phyloP scores from a whole-genome alignment of 1,139 yeast genomes.

The Suhomyces choctaworum region DNA sequence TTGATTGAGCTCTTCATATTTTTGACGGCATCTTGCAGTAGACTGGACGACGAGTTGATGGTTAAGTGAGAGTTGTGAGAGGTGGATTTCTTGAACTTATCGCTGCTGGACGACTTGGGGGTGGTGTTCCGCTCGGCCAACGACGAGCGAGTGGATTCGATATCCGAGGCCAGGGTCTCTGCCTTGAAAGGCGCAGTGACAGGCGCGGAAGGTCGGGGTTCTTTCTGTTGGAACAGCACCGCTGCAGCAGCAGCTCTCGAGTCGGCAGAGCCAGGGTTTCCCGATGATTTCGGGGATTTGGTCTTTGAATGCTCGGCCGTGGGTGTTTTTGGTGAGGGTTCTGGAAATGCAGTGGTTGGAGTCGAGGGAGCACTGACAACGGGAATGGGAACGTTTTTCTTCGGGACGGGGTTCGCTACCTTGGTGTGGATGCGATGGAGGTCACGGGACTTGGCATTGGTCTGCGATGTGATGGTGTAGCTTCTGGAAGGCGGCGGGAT shows the following conservation, averaged over 20 bases:
- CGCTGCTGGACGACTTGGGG: constrained; percentile 3
- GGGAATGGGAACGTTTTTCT: constrained; percentile 1
- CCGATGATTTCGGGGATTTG: constrained; percentile 1
- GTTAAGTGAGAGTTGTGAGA: constrained; percentile 9
- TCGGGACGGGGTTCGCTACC: constrained; percentile 4
- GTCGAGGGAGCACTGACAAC: constrained; percentile 1
- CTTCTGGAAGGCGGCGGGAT: constrained; percentile 6
- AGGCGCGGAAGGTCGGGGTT: not conserved
- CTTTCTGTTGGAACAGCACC: too few relatives aligned
- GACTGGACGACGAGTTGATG: constrained; percentile 1
- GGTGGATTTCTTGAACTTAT: constrained; percentile 3
- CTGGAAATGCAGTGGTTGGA: not conserved
- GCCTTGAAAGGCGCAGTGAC: constrained; percentile 2
- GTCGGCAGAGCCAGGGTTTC: not conserved
- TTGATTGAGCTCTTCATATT: constrained; percentile 17
- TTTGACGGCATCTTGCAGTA: constrained; percentile 16
- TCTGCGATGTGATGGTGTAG: not conserved
- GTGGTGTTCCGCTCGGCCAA: not conserved
- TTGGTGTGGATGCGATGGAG: constrained; percentile 10
- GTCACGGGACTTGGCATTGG: not conserved
- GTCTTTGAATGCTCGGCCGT: not conserved
- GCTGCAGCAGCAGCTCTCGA: not conserved
- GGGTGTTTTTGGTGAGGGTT: not conserved
- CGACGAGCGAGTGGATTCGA: constrained; percentile 4
- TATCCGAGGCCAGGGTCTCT: constrained; percentile 1